phyloP scores from a whole-genome alignment of 345 rosid genomes.

The Salix suchowensis region DNA sequence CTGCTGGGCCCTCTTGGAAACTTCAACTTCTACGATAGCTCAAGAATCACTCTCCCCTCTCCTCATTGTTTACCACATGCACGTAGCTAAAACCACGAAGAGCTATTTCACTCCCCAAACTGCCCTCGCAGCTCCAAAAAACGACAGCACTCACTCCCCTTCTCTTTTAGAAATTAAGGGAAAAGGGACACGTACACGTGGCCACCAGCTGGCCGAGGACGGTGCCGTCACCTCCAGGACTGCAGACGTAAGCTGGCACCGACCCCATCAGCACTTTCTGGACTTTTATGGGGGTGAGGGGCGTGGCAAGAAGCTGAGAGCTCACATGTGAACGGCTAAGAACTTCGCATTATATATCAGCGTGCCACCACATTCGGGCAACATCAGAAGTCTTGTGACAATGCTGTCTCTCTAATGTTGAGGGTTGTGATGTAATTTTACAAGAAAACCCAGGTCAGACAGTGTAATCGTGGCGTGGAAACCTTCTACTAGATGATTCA shows the following conservation, averaged over 20 bases:
- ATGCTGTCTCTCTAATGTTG: not conserved
- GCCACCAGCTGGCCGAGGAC: not conserved
- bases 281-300: not conserved
- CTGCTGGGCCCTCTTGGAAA: too few relatives aligned
- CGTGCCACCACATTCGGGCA: not conserved
- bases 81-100: not conserved
- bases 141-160: not conserved
- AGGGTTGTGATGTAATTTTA: slow-evolving; percentile 3
- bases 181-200: not conserved
- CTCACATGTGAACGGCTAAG: too few relatives aligned
- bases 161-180: not conserved
- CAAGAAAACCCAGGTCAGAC: not conserved
- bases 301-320: not conserved
- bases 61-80: not conserved
- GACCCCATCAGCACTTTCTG: slow-evolving; percentile 1
- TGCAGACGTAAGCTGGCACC: not conserved
- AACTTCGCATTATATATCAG: too few relatives aligned
- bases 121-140: not conserved
- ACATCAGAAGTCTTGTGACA: not conserved
- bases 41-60: too few relatives aligned
- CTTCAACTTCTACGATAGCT: too few relatives aligned
- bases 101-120: not conserved
- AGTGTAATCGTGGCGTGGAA: not conserved
- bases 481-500: not conserved
- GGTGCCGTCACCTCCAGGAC: not conserved